Percentiles rank a stretch among this genome's conserved stretches.
phyloP scores from a whole-genome alignment of 2,329 filamentous ascomycete genomes.

The Lasiodiplodia theobromae region DNA sequence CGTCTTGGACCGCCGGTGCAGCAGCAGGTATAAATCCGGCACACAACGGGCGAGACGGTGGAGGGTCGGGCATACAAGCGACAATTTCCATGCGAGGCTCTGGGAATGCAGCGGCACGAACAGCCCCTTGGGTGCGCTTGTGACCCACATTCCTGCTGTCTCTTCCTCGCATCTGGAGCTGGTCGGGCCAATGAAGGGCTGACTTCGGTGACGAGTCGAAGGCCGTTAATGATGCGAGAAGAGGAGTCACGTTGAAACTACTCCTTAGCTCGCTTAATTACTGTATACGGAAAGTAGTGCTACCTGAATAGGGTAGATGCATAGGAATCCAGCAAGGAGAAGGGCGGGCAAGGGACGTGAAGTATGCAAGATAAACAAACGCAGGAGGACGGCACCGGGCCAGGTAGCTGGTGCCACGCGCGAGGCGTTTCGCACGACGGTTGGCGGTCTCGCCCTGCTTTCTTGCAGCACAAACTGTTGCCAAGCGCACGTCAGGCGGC shows the following conservation, averaged over 20 bases:
- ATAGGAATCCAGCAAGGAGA: conserved; percentile 21
- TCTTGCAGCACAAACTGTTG: not conserved
- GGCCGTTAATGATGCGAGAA: not conserved
- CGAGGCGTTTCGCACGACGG: not conserved
- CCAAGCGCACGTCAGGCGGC: conserved; percentile 11
- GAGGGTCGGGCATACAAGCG: conserved; percentile 4
- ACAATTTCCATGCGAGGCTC: conserved; percentile 5
- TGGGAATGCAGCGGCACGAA: conserved; percentile 12
- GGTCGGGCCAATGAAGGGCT: not conserved
- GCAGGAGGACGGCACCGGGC: conserved; percentile 1
- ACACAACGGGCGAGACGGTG: not conserved
- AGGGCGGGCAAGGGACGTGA: not conserved
- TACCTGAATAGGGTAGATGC: not conserved
- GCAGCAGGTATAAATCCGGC: conserved; percentile 14
- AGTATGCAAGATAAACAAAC: conserved; percentile 21
- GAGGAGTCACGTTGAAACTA: not conserved
- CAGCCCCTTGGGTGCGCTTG: conserved; percentile 23
- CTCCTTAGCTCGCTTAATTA: conserved; percentile 20
- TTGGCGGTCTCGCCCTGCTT: conserved; percentile 7
- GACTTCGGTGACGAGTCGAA: not conserved
- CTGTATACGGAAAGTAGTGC: not conserved
- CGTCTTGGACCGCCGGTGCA: not conserved
- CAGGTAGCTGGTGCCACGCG: conserved; percentile 9
- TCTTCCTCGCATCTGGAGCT: not conserved
- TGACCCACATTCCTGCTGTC: conserved; percentile 4